Conservation (phyloP, 129 eudicot genomes). For the Logfia minima region DNA sequence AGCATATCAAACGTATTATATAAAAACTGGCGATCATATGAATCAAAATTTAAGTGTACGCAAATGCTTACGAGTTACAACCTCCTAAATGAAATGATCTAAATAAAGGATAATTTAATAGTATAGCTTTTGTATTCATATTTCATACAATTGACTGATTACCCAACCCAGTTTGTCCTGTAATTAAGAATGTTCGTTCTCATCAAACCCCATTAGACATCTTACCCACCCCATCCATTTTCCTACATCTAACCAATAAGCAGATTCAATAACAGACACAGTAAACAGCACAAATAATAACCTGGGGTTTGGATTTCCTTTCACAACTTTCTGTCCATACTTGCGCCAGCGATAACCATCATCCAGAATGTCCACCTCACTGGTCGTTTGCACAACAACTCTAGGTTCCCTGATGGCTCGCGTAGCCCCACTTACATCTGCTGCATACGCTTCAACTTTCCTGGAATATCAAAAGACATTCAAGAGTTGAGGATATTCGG, state of each 20-base stretch:
- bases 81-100: too few relatives aligned
- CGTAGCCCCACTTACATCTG: constrained; percentile 75
- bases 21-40: too few relatives aligned
- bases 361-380: constrained; percentile 91
- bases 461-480: constrained; percentile 35
- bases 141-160: background rate
- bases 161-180: too few relatives aligned
- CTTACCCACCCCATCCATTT: background rate
- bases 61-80: too few relatives aligned
- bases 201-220: too few relatives aligned
- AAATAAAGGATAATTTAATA: background rate
- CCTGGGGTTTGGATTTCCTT: constrained; percentile 98
- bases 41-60: too few relatives aligned
- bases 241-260: background rate
- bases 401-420: constrained; percentile 92
- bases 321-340: constrained; percentile 90
- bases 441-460: constrained; percentile 72
- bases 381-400: constrained; percentile 89
- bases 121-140: background rate
- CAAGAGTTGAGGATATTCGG: background rate
- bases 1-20: too few relatives aligned
- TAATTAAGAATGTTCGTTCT: too few relatives aligned
- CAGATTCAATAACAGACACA: constrained; percentile 6
- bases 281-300: constrained; percentile 16
- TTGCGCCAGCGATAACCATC: constrained; percentile 97